Conservation (phyloP, 129 eudicot species). For the Ambrosia artemisiifolia region DNA sequence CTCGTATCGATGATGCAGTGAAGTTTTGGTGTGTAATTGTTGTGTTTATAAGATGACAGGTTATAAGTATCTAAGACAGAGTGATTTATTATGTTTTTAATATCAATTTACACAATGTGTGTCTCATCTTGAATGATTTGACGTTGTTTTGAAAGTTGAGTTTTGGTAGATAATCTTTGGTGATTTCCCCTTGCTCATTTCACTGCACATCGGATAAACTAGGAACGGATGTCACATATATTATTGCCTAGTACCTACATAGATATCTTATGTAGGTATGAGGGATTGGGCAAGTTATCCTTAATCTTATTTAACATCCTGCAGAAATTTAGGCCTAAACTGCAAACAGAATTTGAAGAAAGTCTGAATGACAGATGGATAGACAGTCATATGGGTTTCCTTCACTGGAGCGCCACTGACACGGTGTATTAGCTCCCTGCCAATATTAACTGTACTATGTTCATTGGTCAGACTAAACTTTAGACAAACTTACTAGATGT, state of each 20-base stretch:
- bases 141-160: background rate
- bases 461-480: conserved; percentile 8
- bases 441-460: background rate
- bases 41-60: background rate
- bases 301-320: background rate
- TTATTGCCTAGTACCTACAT: background rate
- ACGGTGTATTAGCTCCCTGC: background rate
- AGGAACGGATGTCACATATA: background rate
- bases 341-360: conserved; percentile 1
- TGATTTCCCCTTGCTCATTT: no score
- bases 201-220: background rate
- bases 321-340: background rate
- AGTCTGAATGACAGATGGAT: conserved; percentile 1
- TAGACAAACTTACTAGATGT: background rate
- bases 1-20: conserved; percentile 9
- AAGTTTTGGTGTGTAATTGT: conserved; percentile 1
- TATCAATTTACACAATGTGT: conserved; percentile 7
- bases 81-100: conserved; percentile 8
- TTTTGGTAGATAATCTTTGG: conserved; percentile 13
- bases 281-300: background rate
- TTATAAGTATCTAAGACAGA: background rate
- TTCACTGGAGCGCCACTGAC: background rate
- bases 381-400: background rate
- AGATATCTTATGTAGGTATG: conserved; percentile 6
- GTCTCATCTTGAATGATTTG: background rate